Percentiles rank a stretch among this genome's conserved stretches.
These are phyloP conservation scores for Botryobasidium botryosum DNA, from an alignment of 768 basidiomycete genomes.

Conservation along the genomic window DNA sequence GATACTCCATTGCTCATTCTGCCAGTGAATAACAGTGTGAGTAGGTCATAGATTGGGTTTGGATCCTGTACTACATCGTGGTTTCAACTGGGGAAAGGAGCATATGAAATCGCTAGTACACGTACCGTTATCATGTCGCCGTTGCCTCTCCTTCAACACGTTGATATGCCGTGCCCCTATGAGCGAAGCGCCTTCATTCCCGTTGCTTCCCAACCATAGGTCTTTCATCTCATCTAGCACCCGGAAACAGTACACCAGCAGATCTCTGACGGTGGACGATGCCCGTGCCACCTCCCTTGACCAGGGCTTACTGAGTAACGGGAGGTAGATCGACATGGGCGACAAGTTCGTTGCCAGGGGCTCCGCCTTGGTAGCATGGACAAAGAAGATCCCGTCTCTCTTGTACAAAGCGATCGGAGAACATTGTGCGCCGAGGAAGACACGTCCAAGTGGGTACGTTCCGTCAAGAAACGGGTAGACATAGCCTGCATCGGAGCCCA, in stretches of 20 bases:
- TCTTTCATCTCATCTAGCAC: slow-evolving; percentile 55
- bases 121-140: slow-evolving; percentile 50
- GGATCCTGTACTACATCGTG: slow-evolving; percentile 35
- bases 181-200: slow-evolving; percentile 41
- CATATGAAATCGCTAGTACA: slow-evolving; percentile 4
- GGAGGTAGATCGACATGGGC: slow-evolving; percentile 35
- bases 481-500: slow-evolving; percentile 39
- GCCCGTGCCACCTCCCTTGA: slow-evolving; percentile 53
- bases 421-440: slow-evolving; percentile 23
- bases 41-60: slow-evolving; percentile 53
- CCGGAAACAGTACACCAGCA: slow-evolving; percentile 54
- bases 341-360: slow-evolving; percentile 18
- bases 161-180: slow-evolving; percentile 58
- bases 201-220: slow-evolving; percentile 57
- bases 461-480: slow-evolving; percentile 61
- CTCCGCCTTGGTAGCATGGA: neutral
- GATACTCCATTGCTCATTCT: no score
- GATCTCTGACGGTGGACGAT: slow-evolving; percentile 51
- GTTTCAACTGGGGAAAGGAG: slow-evolving; percentile 8
- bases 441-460: slow-evolving; percentile 47
- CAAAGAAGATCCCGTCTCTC: neutral
- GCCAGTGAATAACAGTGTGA: slow-evolving; percentile 51
- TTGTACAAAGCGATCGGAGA: slow-evolving; percentile 21
- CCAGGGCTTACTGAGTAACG: slow-evolving; percentile 38
- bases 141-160: slow-evolving; percentile 44